A percentile compares a stretch with the other conserved stretches of the same genome.
Conservation (phyloP, 768 basidiomycete species). For the Mycena epipterygia region DNA sequence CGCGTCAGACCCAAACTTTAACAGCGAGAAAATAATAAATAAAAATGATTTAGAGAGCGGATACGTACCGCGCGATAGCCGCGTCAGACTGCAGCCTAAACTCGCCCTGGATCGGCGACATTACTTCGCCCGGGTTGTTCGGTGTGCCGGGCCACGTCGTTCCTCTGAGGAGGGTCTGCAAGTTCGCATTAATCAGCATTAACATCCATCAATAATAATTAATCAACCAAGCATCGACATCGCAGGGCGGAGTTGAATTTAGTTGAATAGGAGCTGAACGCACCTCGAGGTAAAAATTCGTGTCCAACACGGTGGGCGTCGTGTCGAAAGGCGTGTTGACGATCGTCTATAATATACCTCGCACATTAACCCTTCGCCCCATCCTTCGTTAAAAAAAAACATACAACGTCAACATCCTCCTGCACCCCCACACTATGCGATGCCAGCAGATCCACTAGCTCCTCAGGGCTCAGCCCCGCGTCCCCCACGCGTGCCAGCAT, state of each 20-base stretch:
- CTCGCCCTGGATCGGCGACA: constrained; percentile 44
- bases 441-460: constrained; percentile 34
- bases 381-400: too few species aligned
- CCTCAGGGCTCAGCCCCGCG: constrained; percentile 28
- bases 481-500: constrained; percentile 20
- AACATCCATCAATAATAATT: too few species aligned
- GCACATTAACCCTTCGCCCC: neutral
- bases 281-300: constrained; percentile 46
- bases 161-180: constrained; percentile 17
- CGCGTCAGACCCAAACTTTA: too few species aligned
- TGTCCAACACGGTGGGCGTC: constrained; percentile 44
- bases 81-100: constrained; percentile 51
- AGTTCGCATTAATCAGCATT: neutral
- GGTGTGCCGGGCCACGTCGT: constrained; percentile 10
- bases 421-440: constrained; percentile 31
- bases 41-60: neutral
- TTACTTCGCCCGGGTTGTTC: constrained; percentile 40
- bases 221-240: too few species aligned
- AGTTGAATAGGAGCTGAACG: constrained; percentile 18
- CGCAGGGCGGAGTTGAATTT: too few species aligned
- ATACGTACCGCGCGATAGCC: constrained; percentile 21
- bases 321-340: constrained; percentile 46
- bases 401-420: constrained; percentile 28
- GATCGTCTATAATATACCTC: constrained; percentile 31
- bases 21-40: too few species aligned